Evolutionary conservation across 2,329 filamentous ascomycete species (phyloP), one percentile per base, ranked within the genome.

Genomic region (Colletotrichum chrysophilum): DNA sequence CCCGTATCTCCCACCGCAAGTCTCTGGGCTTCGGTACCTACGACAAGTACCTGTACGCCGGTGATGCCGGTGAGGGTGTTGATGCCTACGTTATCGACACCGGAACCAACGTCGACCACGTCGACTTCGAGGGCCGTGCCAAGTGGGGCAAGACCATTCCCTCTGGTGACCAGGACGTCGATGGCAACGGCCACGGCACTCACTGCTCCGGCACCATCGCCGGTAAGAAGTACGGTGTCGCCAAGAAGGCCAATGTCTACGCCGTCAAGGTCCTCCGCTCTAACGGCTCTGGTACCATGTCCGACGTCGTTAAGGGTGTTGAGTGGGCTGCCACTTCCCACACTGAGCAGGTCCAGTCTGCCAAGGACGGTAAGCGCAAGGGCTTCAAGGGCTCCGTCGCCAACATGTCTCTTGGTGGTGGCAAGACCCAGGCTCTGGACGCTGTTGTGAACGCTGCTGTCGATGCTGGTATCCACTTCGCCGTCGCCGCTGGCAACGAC

Each of bases 11-110:
- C 38, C 97, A 99, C 90, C 95, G 97, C 80, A 90, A 97, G 79
- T 90, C 91, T 78, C 91, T 99, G 79, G 94, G 91, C 85, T 98
- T 99, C 84, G 94, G 94, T 81, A 96, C 92, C 85, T 98, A 97
- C 89, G 98, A 98, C 92, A 98, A 98, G 89, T 99, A 99, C 90
- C 91, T 98, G 48, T 99, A 97, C 86, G 91, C 96, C 73, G 90
- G 91, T 72, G 94, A 97, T 70, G 96, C 94, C 83, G 97, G 97
- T 85, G 96, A 98, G 90, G 97, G 97, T 85, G 97, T 99, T 80
- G 97, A 99, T 87, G 97, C 97, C 83, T 99, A 99, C 84, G 94
- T 99, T 79, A 98, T 99, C 83, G 97, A 99, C 88, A 99, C 97
- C 72, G 97, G 97, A 82, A 98, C 95, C 90, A 98, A 98, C 89